A percentile compares a stretch with the other conserved stretches of the same genome.
These are phyloP conservation scores for Waitea zeae DNA, from an alignment of 1,284 basidiomycete species.

Conservation along the genomic window DNA sequence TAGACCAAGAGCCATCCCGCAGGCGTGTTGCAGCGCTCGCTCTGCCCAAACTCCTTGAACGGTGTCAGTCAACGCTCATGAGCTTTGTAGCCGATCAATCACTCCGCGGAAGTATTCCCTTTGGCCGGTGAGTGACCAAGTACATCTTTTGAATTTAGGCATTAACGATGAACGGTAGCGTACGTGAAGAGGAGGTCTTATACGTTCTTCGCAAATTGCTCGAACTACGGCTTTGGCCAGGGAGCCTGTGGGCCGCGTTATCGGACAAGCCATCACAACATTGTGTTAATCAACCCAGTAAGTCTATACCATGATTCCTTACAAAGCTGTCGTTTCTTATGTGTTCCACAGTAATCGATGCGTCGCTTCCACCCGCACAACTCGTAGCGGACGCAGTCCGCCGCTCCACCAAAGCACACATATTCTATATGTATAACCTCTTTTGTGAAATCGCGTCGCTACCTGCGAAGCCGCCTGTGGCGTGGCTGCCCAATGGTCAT, in stretches of 20 bases:
- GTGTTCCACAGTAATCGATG: slow-evolving; percentile 21
- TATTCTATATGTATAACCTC: slow-evolving; percentile 72
- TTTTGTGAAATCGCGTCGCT: slow-evolving; percentile 66
- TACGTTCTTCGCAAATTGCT: slow-evolving; percentile 71
- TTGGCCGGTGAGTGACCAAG: slow-evolving; percentile 42
- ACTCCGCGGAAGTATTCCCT: slow-evolving; percentile 70
- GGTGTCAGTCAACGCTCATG: slow-evolving; percentile 52
- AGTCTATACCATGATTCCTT: slow-evolving; percentile 7
- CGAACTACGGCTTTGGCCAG: slow-evolving; percentile 50
- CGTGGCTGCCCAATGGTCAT: slow-evolving; percentile 30
- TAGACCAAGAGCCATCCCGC: slow-evolving; percentile 42
- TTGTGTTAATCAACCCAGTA: slow-evolving; percentile 35
- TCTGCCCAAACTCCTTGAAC: slow-evolving; percentile 52
- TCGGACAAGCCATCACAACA: slow-evolving; percentile 43
- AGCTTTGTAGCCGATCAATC: slow-evolving; percentile 71
- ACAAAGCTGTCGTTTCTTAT: slow-evolving; percentile 2
- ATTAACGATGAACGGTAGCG: slow-evolving; percentile 21
- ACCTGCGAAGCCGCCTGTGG: slow-evolving; percentile 42
- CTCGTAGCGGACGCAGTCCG: slow-evolving; percentile 51
- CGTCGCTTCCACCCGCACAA: slow-evolving; percentile 23
- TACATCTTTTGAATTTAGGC: not conserved
- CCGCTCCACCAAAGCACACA: slow-evolving; percentile 58
- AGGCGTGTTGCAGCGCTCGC: slow-evolving; percentile 54
- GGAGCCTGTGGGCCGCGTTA: slow-evolving; percentile 57
- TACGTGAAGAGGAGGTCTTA: slow-evolving; percentile 78